Evolutionary conservation across 768 basidiomycete genomes (phyloP).

Genomic region (Leucosporidium creatinivorum): DNA sequence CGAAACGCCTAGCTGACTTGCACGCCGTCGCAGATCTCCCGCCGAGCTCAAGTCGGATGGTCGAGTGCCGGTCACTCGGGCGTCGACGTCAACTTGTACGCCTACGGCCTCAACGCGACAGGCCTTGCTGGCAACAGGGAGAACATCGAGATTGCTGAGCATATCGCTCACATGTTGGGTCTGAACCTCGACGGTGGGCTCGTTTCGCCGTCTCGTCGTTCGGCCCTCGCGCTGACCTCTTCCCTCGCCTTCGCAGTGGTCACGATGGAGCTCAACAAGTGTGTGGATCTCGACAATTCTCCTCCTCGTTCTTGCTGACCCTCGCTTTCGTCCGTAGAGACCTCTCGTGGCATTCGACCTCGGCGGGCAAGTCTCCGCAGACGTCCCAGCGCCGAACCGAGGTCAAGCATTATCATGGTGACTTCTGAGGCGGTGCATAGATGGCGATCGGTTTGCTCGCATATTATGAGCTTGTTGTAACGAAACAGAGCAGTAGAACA

Average conservation of each 20-base stretch:
- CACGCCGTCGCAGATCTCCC: slow-evolving; percentile 13
- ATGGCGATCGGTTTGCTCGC: neutral
- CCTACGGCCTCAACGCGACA: slow-evolving; percentile 13
- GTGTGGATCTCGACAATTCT: neutral
- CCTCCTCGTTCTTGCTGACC: neutral
- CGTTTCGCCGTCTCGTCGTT: neutral
- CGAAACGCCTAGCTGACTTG: neutral
- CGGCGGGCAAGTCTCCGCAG: slow-evolving; percentile 5
- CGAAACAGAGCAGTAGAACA: too few relatives aligned
- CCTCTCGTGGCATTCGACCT: slow-evolving; percentile 11
- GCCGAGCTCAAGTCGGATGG: slow-evolving; percentile 39
- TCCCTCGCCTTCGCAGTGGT: slow-evolving; percentile 6
- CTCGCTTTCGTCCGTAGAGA: neutral
- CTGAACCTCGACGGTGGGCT: slow-evolving; percentile 8
- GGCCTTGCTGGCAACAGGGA: slow-evolving; percentile 20
- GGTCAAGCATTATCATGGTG: slow-evolving; percentile 34
- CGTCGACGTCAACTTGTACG: slow-evolving; percentile 37
- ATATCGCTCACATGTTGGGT: slow-evolving; percentile 32
- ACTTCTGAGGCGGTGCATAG: slow-evolving; percentile 4
- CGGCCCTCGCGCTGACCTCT: neutral
- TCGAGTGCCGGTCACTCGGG: slow-evolving; percentile 35
- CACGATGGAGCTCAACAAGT: slow-evolving; percentile 19
- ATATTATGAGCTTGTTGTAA: too few relatives aligned
- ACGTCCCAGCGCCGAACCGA: neutral
- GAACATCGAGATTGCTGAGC: slow-evolving; percentile 27